These are phyloP conservation scores for Ajuga reptans DNA, from an alignment of 305 asterid species.

Conservation along the genomic window DNA sequence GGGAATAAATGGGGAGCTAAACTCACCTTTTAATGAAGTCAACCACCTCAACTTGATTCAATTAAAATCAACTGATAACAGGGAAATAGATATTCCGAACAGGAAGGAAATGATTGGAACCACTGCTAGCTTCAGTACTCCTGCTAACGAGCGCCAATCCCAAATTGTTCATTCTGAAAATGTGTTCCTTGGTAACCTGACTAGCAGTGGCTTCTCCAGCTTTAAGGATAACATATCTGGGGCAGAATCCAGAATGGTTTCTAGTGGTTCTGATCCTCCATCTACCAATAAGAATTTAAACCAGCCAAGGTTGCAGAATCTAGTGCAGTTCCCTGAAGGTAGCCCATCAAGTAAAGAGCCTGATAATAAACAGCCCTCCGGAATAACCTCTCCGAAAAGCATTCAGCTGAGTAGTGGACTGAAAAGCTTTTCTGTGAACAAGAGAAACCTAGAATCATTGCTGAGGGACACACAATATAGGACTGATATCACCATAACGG, in stretches of 20 bases:
- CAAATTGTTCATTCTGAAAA: constrained; percentile 24
- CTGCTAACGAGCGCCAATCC: constrained; percentile 27
- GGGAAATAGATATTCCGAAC: constrained; percentile 26
- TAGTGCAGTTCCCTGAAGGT: constrained; percentile 32
- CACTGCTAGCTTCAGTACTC: constrained; percentile 30
- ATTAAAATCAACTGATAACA: constrained; percentile 18
- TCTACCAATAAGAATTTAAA: constrained; percentile 26
- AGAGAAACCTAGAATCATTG: constrained; percentile 46
- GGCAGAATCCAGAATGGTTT: constrained; percentile 25
- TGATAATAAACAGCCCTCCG: constrained; percentile 21
- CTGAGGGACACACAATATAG: constrained; percentile 37
- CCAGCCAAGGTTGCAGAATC: constrained; percentile 31
- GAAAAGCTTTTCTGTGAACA: constrained; percentile 33
- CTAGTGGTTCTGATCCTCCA: constrained; percentile 26
- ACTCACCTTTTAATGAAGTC: constrained; percentile 30
- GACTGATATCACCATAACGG: constrained; percentile 28
- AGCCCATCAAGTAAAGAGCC: constrained; percentile 38
- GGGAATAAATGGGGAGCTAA: constrained; percentile 27
- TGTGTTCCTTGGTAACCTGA: constrained; percentile 33
- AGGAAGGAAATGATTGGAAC: constrained; percentile 28
- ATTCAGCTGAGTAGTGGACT: constrained; percentile 30
- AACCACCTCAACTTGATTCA: constrained; percentile 25
- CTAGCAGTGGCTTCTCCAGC: constrained; percentile 25
- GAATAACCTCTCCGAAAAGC: constrained; percentile 34
- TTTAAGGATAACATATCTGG: constrained; percentile 27